Percentiles rank a stretch among this genome's conserved stretches.
Conservation (phyloP, 495 filamentous ascomycete genomes). For the Talaromyces wortmannii region DNA sequence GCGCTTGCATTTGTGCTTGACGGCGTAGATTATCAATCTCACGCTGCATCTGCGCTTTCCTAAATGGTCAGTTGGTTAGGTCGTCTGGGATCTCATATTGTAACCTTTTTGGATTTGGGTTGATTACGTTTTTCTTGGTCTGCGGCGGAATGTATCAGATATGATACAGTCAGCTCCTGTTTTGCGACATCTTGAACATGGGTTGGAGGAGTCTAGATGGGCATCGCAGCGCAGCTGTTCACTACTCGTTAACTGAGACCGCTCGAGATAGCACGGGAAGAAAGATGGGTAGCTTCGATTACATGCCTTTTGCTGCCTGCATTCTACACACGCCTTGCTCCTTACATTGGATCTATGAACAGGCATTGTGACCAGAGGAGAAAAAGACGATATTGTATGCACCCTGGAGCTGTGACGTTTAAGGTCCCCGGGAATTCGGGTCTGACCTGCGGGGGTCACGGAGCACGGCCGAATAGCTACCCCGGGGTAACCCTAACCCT, state of each 20-base stretch:
- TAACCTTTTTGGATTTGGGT: background rate
- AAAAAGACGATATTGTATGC: background rate
- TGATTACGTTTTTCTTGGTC: background rate
- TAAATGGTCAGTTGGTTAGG: background rate
- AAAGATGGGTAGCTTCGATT: background rate
- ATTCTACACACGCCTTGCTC: background rate
- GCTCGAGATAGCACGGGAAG: background rate
- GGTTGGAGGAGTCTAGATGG: slow-evolving; percentile 18
- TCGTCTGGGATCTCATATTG: background rate
- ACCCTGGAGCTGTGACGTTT: no score
- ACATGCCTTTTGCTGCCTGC: background rate
- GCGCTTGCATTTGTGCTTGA: background rate
- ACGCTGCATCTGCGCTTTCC: background rate
- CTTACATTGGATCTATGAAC: background rate
- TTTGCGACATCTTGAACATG: slow-evolving; percentile 28
- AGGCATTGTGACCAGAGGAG: background rate
- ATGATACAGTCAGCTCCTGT: slow-evolving; percentile 26
- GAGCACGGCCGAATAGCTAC: no score
- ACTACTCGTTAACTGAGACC: background rate
- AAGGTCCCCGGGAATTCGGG: no score
- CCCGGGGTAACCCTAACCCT: background rate
- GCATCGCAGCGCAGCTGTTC: slow-evolving; percentile 21
- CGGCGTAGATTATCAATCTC: background rate
- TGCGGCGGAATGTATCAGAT: slow-evolving; percentile 22
- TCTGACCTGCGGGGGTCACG: no score